These are phyloP conservation scores for Knufia petricola DNA, from an alignment of 2,329 filamentous ascomycete species.

Conservation along the genomic window DNA sequence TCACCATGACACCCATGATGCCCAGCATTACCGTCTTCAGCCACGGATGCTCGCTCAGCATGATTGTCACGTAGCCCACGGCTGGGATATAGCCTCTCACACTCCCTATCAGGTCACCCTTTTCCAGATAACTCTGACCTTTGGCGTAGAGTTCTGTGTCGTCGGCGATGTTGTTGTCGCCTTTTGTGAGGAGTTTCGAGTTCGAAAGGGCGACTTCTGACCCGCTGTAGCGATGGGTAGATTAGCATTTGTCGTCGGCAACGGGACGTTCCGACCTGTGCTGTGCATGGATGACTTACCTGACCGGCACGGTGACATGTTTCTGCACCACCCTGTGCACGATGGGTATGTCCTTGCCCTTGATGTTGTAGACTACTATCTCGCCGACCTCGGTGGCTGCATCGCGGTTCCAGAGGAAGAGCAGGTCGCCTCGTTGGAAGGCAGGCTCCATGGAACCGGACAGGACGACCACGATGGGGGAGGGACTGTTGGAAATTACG, in stretches of 20 bases:
- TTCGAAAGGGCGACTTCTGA: conserved; percentile 9
- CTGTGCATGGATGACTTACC: too few species aligned
- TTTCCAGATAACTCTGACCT: conserved; percentile 74
- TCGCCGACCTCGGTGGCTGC: conserved; percentile 59
- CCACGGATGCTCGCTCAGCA: conserved; percentile 93
- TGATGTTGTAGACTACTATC: conserved; percentile 73
- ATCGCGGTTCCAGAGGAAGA: conserved; percentile 55
- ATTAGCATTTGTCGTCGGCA: too few species aligned
- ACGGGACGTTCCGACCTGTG: too few species aligned
- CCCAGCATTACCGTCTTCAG: conserved; percentile 90
- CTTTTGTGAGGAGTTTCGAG: conserved; percentile 76
- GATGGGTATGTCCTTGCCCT: conserved; percentile 93
- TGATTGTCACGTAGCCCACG: conserved; percentile 92
- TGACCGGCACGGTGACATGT: conserved; percentile 36
- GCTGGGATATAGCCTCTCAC: conserved; percentile 88
- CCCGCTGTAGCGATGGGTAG: conserved; percentile 12
- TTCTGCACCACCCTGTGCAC: conserved; percentile 81
- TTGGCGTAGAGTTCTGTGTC: conserved; percentile 84
- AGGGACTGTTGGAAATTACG: conserved; percentile 63
- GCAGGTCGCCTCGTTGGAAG: conserved; percentile 54
- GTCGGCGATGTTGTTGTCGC: conserved; percentile 90
- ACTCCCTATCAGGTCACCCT: conserved; percentile 81
- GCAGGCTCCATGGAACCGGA: conserved; percentile 61
- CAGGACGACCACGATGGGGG: conserved; percentile 57
- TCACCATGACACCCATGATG: conserved; percentile 87